phyloP scores from a whole-genome alignment of 1,139 yeast genomes.

The Sugiyamaella grinbergsii region DNA sequence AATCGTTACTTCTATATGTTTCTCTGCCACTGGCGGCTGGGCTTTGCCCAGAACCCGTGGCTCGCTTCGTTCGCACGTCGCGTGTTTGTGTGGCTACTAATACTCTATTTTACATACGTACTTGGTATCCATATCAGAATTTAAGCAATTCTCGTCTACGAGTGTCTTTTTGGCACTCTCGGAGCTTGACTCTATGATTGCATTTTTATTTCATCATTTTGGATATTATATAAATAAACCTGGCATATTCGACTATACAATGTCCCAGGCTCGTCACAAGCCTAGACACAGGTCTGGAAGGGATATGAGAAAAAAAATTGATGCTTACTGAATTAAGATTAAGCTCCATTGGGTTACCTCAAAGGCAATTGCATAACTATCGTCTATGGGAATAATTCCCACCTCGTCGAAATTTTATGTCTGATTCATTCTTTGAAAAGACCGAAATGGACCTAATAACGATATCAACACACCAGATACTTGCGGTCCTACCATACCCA shows the following conservation, averaged over 20 bases:
- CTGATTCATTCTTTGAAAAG: conserved; percentile 23
- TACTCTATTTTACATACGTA: background rate
- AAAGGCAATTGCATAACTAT: conserved; percentile 75
- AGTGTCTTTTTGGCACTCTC: conserved; percentile 46
- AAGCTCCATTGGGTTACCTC: conserved; percentile 89
- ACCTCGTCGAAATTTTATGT: conserved; percentile 59
- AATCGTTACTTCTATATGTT: too few relatives aligned
- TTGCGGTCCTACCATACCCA: conserved; percentile 14
- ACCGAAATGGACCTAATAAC: conserved; percentile 19
- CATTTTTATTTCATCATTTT: conserved; percentile 75
- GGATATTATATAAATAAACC: conserved; percentile 43
- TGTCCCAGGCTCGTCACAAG: conserved; percentile 23
- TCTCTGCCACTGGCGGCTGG: conserved; percentile 8
- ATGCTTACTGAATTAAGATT: conserved; percentile 47
- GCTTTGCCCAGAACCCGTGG: conserved; percentile 1
- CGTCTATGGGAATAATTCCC: conserved; percentile 54
- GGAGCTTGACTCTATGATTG: conserved; percentile 95
- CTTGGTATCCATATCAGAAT: conserved; percentile 22
- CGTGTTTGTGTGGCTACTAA: background rate
- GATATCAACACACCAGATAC: conserved; percentile 18
- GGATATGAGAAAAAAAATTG: conserved; percentile 40
- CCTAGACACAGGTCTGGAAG: conserved; percentile 42
- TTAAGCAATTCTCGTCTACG: conserved; percentile 55
- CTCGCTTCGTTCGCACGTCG: background rate
- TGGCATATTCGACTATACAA: conserved; percentile 76